Evolutionary conservation across 371 early-diverging fungal species (phyloP), one percentile per base, ranked within the genome.

Genomic region (Apophysomyces variabilis): DNA sequence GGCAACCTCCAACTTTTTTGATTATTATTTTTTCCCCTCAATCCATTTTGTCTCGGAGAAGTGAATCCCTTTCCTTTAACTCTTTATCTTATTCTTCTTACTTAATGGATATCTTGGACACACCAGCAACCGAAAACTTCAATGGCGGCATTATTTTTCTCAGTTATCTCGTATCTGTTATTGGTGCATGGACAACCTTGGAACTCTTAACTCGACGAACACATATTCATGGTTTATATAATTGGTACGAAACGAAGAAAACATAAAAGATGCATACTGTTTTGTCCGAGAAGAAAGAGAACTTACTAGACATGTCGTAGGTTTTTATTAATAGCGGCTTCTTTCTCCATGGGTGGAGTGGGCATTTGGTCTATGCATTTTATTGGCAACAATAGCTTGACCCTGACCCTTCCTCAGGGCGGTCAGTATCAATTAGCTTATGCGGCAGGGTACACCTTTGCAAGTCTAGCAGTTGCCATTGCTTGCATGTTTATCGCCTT

Each of bases 321-420:
- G 75, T 77, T 78, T 64, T 26, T 83, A 37, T 59, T 83, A 14
- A 59, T 64, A 14, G 65, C 78, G 38, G 72, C 80, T 38, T 75
- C 83, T 1, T 61, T 77, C 18, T 56, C 68, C 0, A 83, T 80
- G 79, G 83, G 83, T 38, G 78, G 72, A 36, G 80, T 78, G 8
- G 71, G 71, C 38, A 75, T 83, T 7, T 83, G 83, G 83, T 76
- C 77, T 7, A 83, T 80, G 83, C 83, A 83, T 69, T 83, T 83
- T 54, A 72, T 77, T 41, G 79, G 74, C 16, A 79, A 82, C 58
- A 79, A 82, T 38, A 68, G 75, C n/a, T 43, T 82, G 56, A 77
- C 68, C 5, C 47, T 81, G n/a, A 38, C 36, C 0, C 54, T 69
- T 14, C 54, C 54, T 11, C 43, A 67, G 14, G 69, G 43, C 9